Conservation (phyloP, 2,329 filamentous ascomycete species). For the Diaporthe ampelina region DNA sequence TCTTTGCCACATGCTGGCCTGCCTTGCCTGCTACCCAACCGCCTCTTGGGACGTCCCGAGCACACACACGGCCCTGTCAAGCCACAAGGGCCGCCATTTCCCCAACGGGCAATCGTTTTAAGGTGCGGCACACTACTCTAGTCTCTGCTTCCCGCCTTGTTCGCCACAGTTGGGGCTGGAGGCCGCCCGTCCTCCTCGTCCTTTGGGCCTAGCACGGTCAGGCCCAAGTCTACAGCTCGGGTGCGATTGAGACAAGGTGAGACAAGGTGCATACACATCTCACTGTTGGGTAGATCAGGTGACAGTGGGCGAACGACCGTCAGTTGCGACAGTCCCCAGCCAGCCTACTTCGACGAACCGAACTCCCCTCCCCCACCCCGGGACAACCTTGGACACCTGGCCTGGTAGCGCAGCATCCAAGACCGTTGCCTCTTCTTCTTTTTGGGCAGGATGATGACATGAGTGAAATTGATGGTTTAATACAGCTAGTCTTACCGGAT, state of each 20-base stretch:
- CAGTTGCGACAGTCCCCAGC: no score
- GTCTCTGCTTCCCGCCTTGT: background rate
- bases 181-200: conserved; percentile 30
- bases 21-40: conserved; percentile 12
- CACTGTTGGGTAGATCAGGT: background rate
- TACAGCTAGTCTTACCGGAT: conserved; percentile 9
- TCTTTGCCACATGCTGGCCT: conserved; percentile 14
- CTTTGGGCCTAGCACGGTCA: background rate
- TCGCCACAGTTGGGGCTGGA: conserved; percentile 40
- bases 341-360: no score
- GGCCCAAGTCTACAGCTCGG: background rate
- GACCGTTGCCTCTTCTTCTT: background rate
- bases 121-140: background rate
- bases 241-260: background rate
- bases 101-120: conserved; percentile 27
- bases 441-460: background rate
- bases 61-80: conserved; percentile 10
- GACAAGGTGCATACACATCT: background rate
- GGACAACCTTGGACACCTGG: no score
- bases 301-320: no score
- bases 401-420: no score
- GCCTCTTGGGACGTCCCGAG: background rate
- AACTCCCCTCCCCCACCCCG: no score
- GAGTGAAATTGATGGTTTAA: conserved; percentile 18
- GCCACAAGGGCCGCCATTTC: conserved; percentile 21